Base-by-base conservation (phyloP, 805 yeast genomes). In the Cyberlindnera nakhonratchasimensis region DNA sequence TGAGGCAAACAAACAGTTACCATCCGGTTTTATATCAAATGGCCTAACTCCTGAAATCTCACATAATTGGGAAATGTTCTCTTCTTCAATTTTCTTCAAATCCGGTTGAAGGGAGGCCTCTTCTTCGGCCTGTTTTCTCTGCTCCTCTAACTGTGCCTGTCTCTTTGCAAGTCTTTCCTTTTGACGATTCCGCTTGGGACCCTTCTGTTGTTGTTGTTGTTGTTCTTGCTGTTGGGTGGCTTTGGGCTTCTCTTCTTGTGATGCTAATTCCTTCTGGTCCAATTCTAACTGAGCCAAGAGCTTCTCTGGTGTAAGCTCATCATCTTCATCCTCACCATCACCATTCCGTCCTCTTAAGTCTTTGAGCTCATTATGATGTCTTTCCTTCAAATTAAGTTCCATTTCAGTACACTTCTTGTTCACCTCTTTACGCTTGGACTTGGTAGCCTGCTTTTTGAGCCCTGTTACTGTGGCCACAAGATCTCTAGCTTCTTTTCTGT, bases 1-100 rank as follows among this genome's bases (percentile, higher is more conserved):
- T 0, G 96, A 82, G 4, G 91, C 86, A 68, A 88, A 93, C 24
- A 91, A 66, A 70, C 99, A 93, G 61, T 91, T 91, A 0, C 98
- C 99, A 62, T 91, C 98, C 0, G 98, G 96, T 46, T 73, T 69
- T 35, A 89, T 85, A 51, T 89, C 95, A 47, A 71, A 64, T 50
- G 82, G 80, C 17, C 49, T 56, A n/a, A 87, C 65, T 5, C 71
- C 65, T 24, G 72, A 67, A 20, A 72, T 42, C 2, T 57, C 51
- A 46, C 93, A 76, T 21, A 82, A 56, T 28, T 68, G 68, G 16
- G 69, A 70, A 59, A 91, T 71, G 37, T 80, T 77, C 12, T 79
- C 84, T 43, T 79, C 71, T 65, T 91, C 98, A 17, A 84, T 76
- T 37, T 75, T 74, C 25, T 89, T 70, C 51, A 79, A 67, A 59